Conservation (phyloP, 2,329 filamentous ascomycete genomes). For the Fusarium cicatricum region DNA sequence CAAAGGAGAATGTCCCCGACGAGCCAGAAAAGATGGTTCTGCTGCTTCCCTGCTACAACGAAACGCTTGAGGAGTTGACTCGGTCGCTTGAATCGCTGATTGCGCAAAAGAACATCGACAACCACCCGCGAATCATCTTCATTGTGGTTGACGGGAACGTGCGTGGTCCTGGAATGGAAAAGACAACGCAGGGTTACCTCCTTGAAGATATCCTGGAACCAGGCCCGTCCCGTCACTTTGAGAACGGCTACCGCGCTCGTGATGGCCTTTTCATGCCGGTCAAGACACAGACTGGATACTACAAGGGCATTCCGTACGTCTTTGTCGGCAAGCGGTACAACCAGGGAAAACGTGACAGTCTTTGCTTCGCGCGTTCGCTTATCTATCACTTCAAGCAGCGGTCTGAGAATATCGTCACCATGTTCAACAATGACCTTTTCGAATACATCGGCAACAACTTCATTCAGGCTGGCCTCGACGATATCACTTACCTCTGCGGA, state of each 20-base stretch:
- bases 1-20: slow-evolving; percentile 47
- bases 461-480: slow-evolving; percentile 49
- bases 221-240: slow-evolving; percentile 46
- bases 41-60: slow-evolving; percentile 59
- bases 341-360: slow-evolving; percentile 59
- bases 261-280: slow-evolving; percentile 58
- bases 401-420: slow-evolving; percentile 51
- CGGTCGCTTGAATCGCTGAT: slow-evolving; percentile 57
- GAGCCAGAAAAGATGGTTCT: slow-evolving; percentile 55
- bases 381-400: slow-evolving; percentile 58
- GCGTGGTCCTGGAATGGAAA: slow-evolving; percentile 55
- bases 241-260: slow-evolving; percentile 56
- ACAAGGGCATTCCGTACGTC: slow-evolving; percentile 56
- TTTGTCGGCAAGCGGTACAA: slow-evolving; percentile 59
- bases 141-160: slow-evolving; percentile 59
- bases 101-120: slow-evolving; percentile 52
- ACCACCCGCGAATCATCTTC: slow-evolving; percentile 54
- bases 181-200: slow-evolving; percentile 58
- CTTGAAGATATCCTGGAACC: slow-evolving; percentile 55
- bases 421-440: slow-evolving; percentile 57
- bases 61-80: slow-evolving; percentile 54
- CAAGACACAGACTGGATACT: slow-evolving; percentile 53
- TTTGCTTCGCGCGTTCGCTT: slow-evolving; percentile 59
- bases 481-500: slow-evolving; percentile 54
- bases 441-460: slow-evolving; percentile 51